These are phyloP conservation scores for Macrotyloma uniflorum DNA, from an alignment of 306 rosid species.

Conservation along the genomic window DNA sequence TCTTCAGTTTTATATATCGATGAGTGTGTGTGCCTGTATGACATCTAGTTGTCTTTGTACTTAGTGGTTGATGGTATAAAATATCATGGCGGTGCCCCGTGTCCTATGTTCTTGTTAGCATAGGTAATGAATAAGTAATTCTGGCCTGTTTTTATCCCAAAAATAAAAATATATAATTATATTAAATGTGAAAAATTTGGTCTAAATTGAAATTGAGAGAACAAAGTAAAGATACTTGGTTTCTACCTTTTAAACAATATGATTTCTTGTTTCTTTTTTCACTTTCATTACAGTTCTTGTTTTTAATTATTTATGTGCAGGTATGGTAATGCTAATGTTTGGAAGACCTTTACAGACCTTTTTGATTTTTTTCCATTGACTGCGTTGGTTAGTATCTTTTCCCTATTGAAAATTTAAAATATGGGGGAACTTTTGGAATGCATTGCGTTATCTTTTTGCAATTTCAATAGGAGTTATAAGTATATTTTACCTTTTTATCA, in stretches of 20 bases:
- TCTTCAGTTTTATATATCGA: constrained; percentile 8
- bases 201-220: constrained; percentile 15
- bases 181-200: background rate
- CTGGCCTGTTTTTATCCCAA: background rate
- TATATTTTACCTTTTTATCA: background rate
- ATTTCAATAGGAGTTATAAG: constrained; percentile 17
- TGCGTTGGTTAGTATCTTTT: constrained; percentile 81
- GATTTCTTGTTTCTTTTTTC: constrained; percentile 8
- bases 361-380: constrained; percentile 97
- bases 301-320: constrained; percentile 52
- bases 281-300: constrained; percentile 18
- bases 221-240: background rate
- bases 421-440: background rate
- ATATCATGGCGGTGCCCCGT: background rate
- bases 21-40: background rate
- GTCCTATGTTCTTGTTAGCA: background rate
- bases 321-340: constrained; percentile 95
- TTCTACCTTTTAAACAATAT: constrained; percentile 23
- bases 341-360: constrained; percentile 99
- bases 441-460: constrained; percentile 8
- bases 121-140: background rate
- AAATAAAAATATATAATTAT: background rate
- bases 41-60: background rate
- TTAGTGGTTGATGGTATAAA: background rate
- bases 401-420: constrained; percentile 16